Percentiles rank a stretch among this genome's conserved stretches.
phyloP scores from a whole-genome alignment of 495 filamentous ascomycete species.

The Barbatosphaeria neglecta region DNA sequence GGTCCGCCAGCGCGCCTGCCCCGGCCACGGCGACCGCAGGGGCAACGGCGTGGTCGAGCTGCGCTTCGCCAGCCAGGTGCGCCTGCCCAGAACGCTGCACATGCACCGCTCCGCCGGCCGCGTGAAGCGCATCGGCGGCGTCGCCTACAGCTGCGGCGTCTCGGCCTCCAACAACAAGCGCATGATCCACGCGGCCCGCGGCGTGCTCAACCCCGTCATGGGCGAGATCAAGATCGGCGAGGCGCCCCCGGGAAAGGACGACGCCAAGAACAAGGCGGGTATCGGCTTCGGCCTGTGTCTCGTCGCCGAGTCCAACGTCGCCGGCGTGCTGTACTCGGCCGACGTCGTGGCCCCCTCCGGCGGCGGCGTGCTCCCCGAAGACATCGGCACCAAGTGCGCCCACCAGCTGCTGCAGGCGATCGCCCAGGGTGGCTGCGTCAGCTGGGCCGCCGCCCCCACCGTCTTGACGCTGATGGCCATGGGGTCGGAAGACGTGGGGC shows the following conservation, averaged over 20 bases:
- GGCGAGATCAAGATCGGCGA: conserved; percentile 72
- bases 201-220: conserved; percentile 73
- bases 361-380: conserved; percentile 77
- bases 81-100: conserved; percentile 89
- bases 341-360: conserved; percentile 71
- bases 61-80: conserved; percentile 80
- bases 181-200: conserved; percentile 85
- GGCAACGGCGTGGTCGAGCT: conserved; percentile 89
- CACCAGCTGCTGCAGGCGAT: conserved; percentile 80
- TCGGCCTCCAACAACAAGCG: conserved; percentile 83
- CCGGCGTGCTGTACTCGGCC: conserved; percentile 70
- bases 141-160: conserved; percentile 85
- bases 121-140: conserved; percentile 81
- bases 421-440: conserved; percentile 70
- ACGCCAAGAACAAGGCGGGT: conserved; percentile 37
- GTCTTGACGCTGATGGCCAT: conserved; percentile 90
- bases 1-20: conserved; percentile 66
- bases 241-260: conserved; percentile 58
- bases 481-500: conserved; percentile 58
- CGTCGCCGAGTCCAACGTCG: conserved; percentile 79
- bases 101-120: conserved; percentile 66
- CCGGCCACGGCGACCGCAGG: conserved; percentile 57
- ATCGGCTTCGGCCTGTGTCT: conserved; percentile 85
- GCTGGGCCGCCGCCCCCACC: conserved; percentile 51
- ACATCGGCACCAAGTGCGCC: conserved; percentile 77